Percentiles rank a stretch among this genome's conserved stretches.
These are phyloP conservation scores for Dactylis glomerata DNA, from an alignment of 176 grass and related monocot species.

Conservation along the genomic window DNA sequence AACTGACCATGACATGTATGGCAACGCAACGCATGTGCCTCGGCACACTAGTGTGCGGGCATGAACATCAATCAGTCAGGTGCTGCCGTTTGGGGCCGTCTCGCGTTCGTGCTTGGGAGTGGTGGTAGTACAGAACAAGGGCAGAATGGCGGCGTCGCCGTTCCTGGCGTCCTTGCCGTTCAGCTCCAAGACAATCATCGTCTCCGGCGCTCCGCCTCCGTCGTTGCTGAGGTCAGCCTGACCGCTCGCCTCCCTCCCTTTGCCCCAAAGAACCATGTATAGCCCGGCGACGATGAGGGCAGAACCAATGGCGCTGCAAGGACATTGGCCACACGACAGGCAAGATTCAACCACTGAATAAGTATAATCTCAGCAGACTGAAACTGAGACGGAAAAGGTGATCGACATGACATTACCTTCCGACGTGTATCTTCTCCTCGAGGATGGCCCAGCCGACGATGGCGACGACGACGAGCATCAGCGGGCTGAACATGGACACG, in stretches of 20 bases:
- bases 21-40: neutral
- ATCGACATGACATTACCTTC: slow-evolving; percentile 46
- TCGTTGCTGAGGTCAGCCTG: neutral
- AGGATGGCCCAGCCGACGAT: slow-evolving; percentile 77
- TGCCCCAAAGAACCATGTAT: slow-evolving; percentile 87
- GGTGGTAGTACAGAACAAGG: slow-evolving; percentile 14
- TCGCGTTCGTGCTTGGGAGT: slow-evolving; percentile 20
- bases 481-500: slow-evolving; percentile 96
- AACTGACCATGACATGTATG: neutral
- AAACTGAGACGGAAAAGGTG: neutral
- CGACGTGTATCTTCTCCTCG: slow-evolving; percentile 69
- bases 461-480: slow-evolving; percentile 78
- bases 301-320: slow-evolving; percentile 54
- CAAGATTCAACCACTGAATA: neutral
- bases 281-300: slow-evolving; percentile 68
- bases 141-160: slow-evolving; percentile 19
- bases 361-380: neutral
- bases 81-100: neutral
- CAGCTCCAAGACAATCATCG: neutral
- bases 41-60: neutral
- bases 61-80: neutral
- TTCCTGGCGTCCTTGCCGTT: slow-evolving; percentile 15
- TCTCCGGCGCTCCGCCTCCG: neutral
- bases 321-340: neutral
- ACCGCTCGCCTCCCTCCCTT: slow-evolving; percentile 46